Evolutionary conservation across 768 basidiomycete species (phyloP).

Genomic region (Leccinum imitatum): DNA sequence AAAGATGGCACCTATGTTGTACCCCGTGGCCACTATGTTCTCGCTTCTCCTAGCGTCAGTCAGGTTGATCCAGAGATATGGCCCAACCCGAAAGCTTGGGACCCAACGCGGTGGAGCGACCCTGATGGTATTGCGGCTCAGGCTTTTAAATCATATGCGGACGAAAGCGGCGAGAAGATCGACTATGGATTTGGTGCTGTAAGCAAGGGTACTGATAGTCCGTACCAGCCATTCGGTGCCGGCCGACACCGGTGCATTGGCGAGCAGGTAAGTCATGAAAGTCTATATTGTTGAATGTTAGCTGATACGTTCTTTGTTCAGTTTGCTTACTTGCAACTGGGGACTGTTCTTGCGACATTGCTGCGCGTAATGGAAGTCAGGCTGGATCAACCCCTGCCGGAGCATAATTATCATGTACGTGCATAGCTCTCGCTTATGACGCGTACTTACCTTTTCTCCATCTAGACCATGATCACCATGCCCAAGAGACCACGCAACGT

Average conservation of each 20-base stretch:
- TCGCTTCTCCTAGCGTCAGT: slow-evolving; percentile 85
- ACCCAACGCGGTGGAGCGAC: slow-evolving; percentile 85
- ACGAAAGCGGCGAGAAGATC: slow-evolving; percentile 81
- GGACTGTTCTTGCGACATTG: slow-evolving; percentile 76
- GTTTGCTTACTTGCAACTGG: slow-evolving; percentile 95
- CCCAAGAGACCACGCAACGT: slow-evolving; percentile 70
- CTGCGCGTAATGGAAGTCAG: slow-evolving; percentile 75
- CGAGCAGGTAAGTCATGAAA: slow-evolving; percentile 58
- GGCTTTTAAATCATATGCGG: slow-evolving; percentile 73
- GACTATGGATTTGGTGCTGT: slow-evolving; percentile 97
- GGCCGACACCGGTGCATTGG: slow-evolving; percentile 95
- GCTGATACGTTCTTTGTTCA: slow-evolving; percentile 29
- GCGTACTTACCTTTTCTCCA: slow-evolving; percentile 3
- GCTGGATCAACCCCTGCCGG: slow-evolving; percentile 63
- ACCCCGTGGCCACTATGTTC: slow-evolving; percentile 85
- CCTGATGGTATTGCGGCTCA: slow-evolving; percentile 77
- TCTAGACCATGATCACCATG: slow-evolving; percentile 91
- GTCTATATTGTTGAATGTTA: neutral
- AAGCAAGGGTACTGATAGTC: slow-evolving; percentile 93
- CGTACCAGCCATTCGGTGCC: slow-evolving; percentile 97
- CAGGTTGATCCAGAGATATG: slow-evolving; percentile 86
- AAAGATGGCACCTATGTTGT: slow-evolving; percentile 78
- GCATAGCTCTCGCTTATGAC: neutral
- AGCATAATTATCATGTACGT: slow-evolving; percentile 88
- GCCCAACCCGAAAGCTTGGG: slow-evolving; percentile 70